Evolutionary conservation across 2,329 filamentous ascomycete species (phyloP), one percentile per base, ranked within the genome.

Genomic region (Ophiostoma angusticollis): DNA sequence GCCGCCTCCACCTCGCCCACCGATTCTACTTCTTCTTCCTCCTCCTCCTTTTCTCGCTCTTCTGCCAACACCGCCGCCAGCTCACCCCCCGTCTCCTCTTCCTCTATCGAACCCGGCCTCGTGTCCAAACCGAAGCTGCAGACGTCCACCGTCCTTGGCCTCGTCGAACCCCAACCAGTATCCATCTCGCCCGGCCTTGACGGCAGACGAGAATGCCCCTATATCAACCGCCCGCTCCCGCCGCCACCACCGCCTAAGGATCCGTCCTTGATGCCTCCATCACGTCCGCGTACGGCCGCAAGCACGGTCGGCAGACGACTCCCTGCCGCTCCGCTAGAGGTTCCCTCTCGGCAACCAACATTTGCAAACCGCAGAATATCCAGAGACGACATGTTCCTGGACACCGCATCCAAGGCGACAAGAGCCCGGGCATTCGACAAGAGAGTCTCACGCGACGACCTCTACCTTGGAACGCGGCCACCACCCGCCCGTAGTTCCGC

Each of bases 371-470:
- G 39, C 33, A 30, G 63, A 40, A 54, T 63, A 29, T 69, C 66
- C 9, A 60, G 55, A 46, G 61, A 65, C 49, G 61, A 64, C 41
- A 51, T 62, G 35, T 56, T 57, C 32, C 47, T 59, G 33, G 50
- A 45, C 31, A 49, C 31, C 16, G 25, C 34, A 6, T 23, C 25
- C 18, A 31, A 31, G 11, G 35, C 18, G 12, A n/a, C 31, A 13
- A 27, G 35, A 11, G 29, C 30, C 9, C 13, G 12, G n/a, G 12
- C 37, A 11, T 35, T 31, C 24, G 35, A 45, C 42, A 38, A 31
- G 31, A 31, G 63, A 39, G 53, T 63, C 25, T 68, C 65, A 6
- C 62, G 55, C 46, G 61, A 65, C 48, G 61, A 64, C 41, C 50
- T 63, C 28, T 56, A 56, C 32, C 46, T 59, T 33, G 49, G 47